phyloP scores from a whole-genome alignment of 2,329 filamentous ascomycete species.

The Stagonosporopsis tanaceti region DNA sequence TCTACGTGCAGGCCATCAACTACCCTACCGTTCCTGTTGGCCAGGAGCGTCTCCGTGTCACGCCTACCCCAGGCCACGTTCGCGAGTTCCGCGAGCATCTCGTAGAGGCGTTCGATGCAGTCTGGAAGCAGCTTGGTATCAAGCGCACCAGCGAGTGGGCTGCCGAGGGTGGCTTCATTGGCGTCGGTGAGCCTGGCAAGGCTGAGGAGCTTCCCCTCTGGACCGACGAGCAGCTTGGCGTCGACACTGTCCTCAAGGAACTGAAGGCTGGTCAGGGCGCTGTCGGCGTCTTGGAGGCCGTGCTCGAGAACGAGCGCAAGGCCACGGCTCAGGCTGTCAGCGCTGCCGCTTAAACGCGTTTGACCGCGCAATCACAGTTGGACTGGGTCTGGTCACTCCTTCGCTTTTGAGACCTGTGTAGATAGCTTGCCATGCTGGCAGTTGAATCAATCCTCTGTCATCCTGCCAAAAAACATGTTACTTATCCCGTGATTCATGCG shows the following conservation, averaged over 20 bases:
- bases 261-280: slow-evolving; percentile 59
- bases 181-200: slow-evolving; percentile 78
- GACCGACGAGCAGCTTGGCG: slow-evolving; percentile 86
- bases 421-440: slow-evolving; percentile 9
- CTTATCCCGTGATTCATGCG: neutral
- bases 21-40: slow-evolving; percentile 97
- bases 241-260: slow-evolving; percentile 63
- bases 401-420: slow-evolving; percentile 35
- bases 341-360: slow-evolving; percentile 47
- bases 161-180: slow-evolving; percentile 89
- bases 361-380: neutral
- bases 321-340: slow-evolving; percentile 54
- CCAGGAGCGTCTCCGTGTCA: slow-evolving; percentile 96
- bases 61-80: slow-evolving; percentile 90
- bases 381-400: slow-evolving; percentile 43
- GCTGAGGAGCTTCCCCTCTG: slow-evolving; percentile 76
- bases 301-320: slow-evolving; percentile 57
- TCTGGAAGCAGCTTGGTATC: slow-evolving; percentile 88
- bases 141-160: slow-evolving; percentile 95
- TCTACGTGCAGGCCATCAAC: slow-evolving; percentile 99
- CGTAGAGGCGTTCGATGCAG: slow-evolving; percentile 80
- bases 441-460: slow-evolving; percentile 14
- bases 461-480: slow-evolving; percentile 1
- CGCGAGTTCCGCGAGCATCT: slow-evolving; percentile 87
- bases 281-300: slow-evolving; percentile 56